A percentile compares a stretch with the other conserved stretches of the same genome.
phyloP scores from a whole-genome alignment of 225 moss, liverwort and hornwort species.

The Bryoerythrophyllum caledonicum region DNA sequence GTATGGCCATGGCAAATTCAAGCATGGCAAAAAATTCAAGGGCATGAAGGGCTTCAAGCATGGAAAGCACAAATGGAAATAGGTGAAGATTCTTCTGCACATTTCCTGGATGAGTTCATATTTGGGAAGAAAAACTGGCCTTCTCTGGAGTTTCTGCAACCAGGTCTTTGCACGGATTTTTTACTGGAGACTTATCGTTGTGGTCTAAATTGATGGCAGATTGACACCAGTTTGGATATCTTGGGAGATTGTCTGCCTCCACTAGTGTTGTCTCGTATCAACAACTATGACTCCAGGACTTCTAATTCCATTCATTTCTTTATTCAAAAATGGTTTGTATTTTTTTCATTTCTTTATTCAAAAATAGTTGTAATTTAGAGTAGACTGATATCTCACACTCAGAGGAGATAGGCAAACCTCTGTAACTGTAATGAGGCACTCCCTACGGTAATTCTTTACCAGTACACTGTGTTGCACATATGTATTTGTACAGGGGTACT shows the following conservation, averaged over 20 bases:
- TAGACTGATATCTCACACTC: background rate
- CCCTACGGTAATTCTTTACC: no score
- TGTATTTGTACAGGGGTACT: background rate
- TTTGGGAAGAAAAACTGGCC: background rate
- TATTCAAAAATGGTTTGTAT: background rate
- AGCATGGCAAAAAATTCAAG: constrained; percentile 27
- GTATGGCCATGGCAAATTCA: constrained; percentile 38
- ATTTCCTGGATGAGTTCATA: constrained; percentile 2
- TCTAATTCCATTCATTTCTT: background rate
- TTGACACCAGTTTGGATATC: background rate
- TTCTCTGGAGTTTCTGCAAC: constrained; percentile 6
- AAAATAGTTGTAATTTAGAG: background rate
- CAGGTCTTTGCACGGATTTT: background rate
- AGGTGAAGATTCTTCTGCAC: background rate
- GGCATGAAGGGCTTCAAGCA: constrained; percentile 12
- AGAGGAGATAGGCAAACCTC: background rate
- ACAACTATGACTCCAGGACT: background rate
- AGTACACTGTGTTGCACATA: background rate
- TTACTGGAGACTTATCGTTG: background rate
- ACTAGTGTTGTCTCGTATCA: background rate
- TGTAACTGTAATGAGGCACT: no score
- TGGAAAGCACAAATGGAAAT: constrained; percentile 51
- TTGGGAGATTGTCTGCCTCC: constrained; percentile 3
- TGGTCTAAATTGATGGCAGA: constrained; percentile 20
- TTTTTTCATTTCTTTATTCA: background rate